Evolutionary conservation across 768 basidiomycete genomes (phyloP).

Genomic region (Multifurca ochricompacta): DNA sequence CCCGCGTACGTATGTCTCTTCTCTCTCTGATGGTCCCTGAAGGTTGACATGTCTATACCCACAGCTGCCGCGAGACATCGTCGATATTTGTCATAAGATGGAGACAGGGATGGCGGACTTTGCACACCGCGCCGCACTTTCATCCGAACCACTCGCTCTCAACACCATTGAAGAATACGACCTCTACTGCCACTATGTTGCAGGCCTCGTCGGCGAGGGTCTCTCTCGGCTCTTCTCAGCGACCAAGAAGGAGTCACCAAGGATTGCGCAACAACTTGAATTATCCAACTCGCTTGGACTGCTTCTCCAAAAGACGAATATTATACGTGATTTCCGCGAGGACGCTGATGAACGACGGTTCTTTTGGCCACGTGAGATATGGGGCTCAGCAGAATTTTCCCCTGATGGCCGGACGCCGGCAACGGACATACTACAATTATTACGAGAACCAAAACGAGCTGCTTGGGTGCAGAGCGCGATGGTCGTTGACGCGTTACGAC

Average conservation of each 20-base stretch:
- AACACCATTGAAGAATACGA: constrained; percentile 82
- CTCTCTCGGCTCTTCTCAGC: constrained; percentile 82
- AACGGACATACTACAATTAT: constrained; percentile 59
- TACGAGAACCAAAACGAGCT: constrained; percentile 55
- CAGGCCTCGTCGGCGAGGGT: constrained; percentile 95
- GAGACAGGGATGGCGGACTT: constrained; percentile 93
- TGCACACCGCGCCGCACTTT: constrained; percentile 64
- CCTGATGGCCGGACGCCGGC: constrained; percentile 34
- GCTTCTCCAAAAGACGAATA: constrained; percentile 95
- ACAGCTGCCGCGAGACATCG: constrained; percentile 71
- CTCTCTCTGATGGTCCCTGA: constrained; percentile 1
- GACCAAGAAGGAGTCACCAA: constrained; percentile 71
- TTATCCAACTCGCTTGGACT: constrained; percentile 94
- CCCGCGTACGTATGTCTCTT: constrained; percentile 45
- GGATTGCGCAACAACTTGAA: constrained; percentile 73
- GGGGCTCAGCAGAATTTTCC: constrained; percentile 55
- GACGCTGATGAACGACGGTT: constrained; percentile 76
- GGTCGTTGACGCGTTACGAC: constrained; percentile 80
- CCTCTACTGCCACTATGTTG: constrained; percentile 97
- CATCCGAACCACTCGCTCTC: constrained; percentile 62
- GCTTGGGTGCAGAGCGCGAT: constrained; percentile 81
- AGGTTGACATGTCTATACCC: neutral
- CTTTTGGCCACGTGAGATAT: constrained; percentile 96
- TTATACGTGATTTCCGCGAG: constrained; percentile 91
- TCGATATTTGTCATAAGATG: constrained; percentile 84